phyloP scores from a whole-genome alignment of 2,329 filamentous ascomycete species.

The Colletotrichum aenigma region DNA sequence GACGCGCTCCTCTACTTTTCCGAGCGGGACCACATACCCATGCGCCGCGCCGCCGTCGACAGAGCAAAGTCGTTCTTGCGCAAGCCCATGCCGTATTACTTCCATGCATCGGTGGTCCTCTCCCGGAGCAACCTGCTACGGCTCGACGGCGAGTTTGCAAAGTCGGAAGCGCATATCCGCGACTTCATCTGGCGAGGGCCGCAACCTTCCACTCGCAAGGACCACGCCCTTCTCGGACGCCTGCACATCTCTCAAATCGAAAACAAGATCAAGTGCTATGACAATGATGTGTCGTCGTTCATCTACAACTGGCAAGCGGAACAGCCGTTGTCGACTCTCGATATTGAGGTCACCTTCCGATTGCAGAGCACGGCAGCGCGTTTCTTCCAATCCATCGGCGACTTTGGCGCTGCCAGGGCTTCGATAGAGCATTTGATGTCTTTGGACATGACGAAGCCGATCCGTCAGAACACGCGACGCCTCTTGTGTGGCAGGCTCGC shows the following conservation, averaged over 20 bases:
- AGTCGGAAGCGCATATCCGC: slow-evolving; percentile 27
- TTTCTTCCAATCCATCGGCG: slow-evolving; percentile 36
- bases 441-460: slow-evolving; percentile 26
- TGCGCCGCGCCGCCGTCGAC: slow-evolving; percentile 27
- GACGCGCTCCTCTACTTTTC: slow-evolving; percentile 34
- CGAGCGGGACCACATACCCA: slow-evolving; percentile 31
- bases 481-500: slow-evolving; percentile 31
- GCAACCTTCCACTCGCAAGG: slow-evolving; percentile 22
- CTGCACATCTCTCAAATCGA: slow-evolving; percentile 38
- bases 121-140: slow-evolving; percentile 36
- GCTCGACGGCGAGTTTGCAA: slow-evolving; percentile 27
- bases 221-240: slow-evolving; percentile 33
- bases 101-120: slow-evolving; percentile 31
- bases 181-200: slow-evolving; percentile 26
- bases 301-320: slow-evolving; percentile 35
- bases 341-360: slow-evolving; percentile 35
- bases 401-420: slow-evolving; percentile 30
- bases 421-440: slow-evolving; percentile 35
- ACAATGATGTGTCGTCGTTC: slow-evolving; percentile 28
- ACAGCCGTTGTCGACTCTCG: slow-evolving; percentile 31
- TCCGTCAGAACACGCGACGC: slow-evolving; percentile 27
- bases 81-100: slow-evolving; percentile 34
- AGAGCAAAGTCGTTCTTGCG: slow-evolving; percentile 26
- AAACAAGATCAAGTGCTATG: slow-evolving; percentile 36
- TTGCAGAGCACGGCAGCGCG: slow-evolving; percentile 34